phyloP scores from a whole-genome alignment of 1,284 basidiomycete genomes.

The Sporisorium scitamineum region DNA sequence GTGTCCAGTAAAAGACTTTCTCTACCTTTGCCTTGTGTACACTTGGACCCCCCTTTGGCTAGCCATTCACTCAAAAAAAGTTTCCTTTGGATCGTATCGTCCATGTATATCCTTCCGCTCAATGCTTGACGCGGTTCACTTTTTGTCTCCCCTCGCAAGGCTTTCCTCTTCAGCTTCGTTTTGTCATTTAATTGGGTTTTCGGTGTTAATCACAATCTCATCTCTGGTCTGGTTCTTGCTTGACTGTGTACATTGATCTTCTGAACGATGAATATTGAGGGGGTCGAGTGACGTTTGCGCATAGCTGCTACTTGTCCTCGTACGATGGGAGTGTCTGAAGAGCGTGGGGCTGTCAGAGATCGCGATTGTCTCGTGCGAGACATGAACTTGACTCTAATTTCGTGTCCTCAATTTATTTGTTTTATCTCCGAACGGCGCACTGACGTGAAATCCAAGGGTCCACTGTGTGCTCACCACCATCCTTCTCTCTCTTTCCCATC shows the following conservation, averaged over 20 bases:
- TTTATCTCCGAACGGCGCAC: too few relatives aligned
- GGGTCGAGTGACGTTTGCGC: too few relatives aligned
- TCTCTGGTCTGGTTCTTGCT: neutral
- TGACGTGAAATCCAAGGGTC: neutral
- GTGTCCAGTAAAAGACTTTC: slow-evolving; percentile 36
- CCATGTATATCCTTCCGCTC: slow-evolving; percentile 34
- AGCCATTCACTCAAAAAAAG: slow-evolving; percentile 4
- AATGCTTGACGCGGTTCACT: slow-evolving; percentile 9
- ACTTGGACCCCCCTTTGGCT: too few relatives aligned
- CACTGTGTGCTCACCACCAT: neutral
- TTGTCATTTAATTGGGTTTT: slow-evolving; percentile 24
- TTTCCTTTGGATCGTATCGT: slow-evolving; percentile 8
- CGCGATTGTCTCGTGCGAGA: neutral
- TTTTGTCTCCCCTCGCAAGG: neutral
- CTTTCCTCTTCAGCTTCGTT: slow-evolving; percentile 1
- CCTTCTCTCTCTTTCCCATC: neutral
- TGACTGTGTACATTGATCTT: too few relatives aligned
- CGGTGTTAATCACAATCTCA: slow-evolving; percentile 5
- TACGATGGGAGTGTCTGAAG: neutral
- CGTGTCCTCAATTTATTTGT: neutral
- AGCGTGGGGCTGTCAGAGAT: neutral
- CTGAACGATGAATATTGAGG: too few relatives aligned
- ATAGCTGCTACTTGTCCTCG: neutral
- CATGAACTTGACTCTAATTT: neutral
- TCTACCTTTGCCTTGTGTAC: too few relatives aligned